Evolutionary conservation across 768 basidiomycete genomes (phyloP), one percentile per base, ranked within the genome.

Genomic region (Rhodotorula taiwanensis): DNA sequence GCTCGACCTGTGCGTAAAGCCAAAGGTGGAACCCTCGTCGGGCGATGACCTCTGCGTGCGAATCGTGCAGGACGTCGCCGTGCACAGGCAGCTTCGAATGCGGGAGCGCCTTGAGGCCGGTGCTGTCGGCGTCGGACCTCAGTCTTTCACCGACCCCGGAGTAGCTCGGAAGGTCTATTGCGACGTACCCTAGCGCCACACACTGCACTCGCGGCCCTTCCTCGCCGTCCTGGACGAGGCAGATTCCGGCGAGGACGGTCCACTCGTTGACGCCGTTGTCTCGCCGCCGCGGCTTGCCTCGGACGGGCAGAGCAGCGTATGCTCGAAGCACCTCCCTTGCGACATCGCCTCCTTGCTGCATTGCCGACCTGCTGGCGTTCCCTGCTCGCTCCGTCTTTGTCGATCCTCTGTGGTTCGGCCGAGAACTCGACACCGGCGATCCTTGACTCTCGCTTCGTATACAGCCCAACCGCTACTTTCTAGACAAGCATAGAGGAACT

Each of bases 21-120:
- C 90, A 97, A 30, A 85, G 80, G 47, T 86, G 73, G 0, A 86
- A 83, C 14, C 85, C 85, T 34, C 93, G 80, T 25, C 89, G 81
- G 3, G 90, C 90, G n/a, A 95, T 79, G 27, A 93, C 82, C 76
- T 97, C 93, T 15, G 93, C 93, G 74, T 97, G 93, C 55, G 82
- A 85, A 72, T 95, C 93, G 71, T 93, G 90, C 23, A 95, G 67
- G 2, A 83, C 80, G 71, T 94, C 89, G 1, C 93, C 93, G 33
- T 79, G 78, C 9, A 75, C 70, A 0, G 90, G 84, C 0, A 90
- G 77, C 57, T 80, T 80, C 6, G 72, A 70, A 7, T 76, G 80
- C 4, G 93, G 88, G 0, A 92, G 80, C 70, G 88, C 90, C 77
- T 94, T 94, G 5, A 87, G 86, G 16, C 93, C 92, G 13, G 89